phyloP scores from a whole-genome alignment of 176 grass and related monocot genomes.

The Ensete ventricosum region DNA sequence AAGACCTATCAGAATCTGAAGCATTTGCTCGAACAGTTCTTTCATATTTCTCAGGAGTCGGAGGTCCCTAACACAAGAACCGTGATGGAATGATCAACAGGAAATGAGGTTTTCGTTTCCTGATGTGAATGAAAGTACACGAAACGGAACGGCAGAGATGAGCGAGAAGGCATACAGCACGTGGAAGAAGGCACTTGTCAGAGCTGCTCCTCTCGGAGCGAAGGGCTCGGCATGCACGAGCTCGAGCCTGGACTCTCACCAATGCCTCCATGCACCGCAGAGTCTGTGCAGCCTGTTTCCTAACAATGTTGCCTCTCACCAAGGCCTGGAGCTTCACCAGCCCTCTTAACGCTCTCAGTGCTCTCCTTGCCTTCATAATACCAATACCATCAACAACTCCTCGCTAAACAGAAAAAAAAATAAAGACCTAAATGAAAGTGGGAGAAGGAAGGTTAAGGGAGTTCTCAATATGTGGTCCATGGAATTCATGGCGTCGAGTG shows the following conservation, averaged over 20 bases:
- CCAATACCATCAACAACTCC: not conserved
- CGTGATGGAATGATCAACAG: not conserved
- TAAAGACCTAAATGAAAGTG: not conserved
- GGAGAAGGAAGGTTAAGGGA: not conserved
- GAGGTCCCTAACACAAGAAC: constrained; percentile 31
- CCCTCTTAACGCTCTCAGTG: constrained; percentile 69
- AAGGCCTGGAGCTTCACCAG: constrained; percentile 91
- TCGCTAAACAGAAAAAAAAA: constrained; percentile 8
- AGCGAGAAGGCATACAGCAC: not conserved
- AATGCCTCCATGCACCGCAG: constrained; percentile 88
- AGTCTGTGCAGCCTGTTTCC: constrained; percentile 78
- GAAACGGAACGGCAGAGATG: not conserved
- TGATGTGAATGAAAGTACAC: not conserved
- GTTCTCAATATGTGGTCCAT: no score
- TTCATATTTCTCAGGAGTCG: constrained; percentile 65
- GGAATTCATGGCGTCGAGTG: no score
- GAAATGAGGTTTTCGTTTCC: not conserved
- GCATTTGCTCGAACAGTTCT: constrained; percentile 20
- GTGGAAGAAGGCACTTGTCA: not conserved
- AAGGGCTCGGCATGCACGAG: constrained; percentile 40
- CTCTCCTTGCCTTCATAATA: constrained; percentile 58
- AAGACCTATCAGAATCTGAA: constrained; percentile 38
- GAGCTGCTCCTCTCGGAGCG: constrained; percentile 22
- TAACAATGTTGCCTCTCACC: constrained; percentile 81
- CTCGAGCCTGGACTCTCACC: constrained; percentile 61